These are phyloP conservation scores for Furcasterigmium furcatum DNA, from an alignment of 2,329 filamentous ascomycete genomes.

Conservation along the genomic window DNA sequence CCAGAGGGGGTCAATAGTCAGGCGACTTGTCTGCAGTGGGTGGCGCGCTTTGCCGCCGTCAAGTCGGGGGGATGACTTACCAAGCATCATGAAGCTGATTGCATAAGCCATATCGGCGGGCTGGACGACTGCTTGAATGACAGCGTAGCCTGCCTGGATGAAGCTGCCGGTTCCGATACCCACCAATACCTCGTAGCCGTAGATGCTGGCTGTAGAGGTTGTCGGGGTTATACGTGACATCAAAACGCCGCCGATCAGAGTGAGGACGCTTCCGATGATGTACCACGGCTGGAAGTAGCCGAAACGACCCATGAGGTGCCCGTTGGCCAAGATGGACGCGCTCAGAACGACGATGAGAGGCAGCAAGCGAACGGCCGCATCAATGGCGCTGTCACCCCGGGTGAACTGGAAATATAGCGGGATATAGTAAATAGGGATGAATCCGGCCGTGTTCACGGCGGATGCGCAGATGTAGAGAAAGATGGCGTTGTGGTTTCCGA, in stretches of 20 bases:
- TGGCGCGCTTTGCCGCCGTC: too few relatives aligned
- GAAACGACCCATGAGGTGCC: constrained; percentile 25
- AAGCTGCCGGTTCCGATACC: constrained; percentile 33
- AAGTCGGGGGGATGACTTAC: too few relatives aligned
- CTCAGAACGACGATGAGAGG: constrained; percentile 32
- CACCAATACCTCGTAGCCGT: constrained; percentile 32
- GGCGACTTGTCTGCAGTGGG: too few relatives aligned
- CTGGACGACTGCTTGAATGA: constrained; percentile 26
- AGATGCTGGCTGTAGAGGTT: constrained; percentile 20
- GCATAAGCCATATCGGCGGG: constrained; percentile 21
- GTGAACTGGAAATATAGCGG: constrained; percentile 48
- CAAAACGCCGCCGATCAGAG: constrained; percentile 26
- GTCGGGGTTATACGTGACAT: constrained; percentile 15
- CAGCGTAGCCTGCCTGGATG: constrained; percentile 27
- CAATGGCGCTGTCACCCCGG: constrained; percentile 31
- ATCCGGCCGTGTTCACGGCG: constrained; percentile 14
- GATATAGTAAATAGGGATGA: constrained; percentile 41
- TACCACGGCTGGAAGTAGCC: constrained; percentile 37
- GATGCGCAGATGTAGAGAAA: constrained; percentile 32
- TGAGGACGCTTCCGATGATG: constrained; percentile 25
- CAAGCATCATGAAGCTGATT: constrained; percentile 29
- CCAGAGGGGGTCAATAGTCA: background rate
- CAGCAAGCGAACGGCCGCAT: constrained; percentile 34
- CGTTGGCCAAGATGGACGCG: constrained; percentile 30
- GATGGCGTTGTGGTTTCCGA: constrained; percentile 29